A percentile compares a stretch with the other conserved stretches of the same genome.
Conservation (phyloP, 169 alveolate genomes). For the Babesia gibsoni region DNA sequence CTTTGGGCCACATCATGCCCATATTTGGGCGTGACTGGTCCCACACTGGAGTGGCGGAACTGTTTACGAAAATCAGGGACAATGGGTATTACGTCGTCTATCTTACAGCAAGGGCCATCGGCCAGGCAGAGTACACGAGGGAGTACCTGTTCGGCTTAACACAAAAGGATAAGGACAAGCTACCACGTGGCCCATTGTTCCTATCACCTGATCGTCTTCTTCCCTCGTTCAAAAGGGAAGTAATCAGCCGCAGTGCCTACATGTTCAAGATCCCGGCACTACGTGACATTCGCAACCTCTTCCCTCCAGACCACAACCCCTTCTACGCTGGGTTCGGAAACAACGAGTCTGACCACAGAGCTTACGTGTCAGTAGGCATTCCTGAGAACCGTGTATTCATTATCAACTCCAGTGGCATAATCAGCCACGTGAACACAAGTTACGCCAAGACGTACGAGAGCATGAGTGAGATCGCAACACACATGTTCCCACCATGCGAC, state of each 20-base stretch:
- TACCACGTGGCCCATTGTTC: constrained; percentile 94
- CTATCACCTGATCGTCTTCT: constrained; percentile 95
- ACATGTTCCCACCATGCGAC: constrained; percentile 54
- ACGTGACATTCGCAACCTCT: constrained; percentile 89
- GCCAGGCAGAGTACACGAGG: constrained; percentile 93
- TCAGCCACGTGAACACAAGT: constrained; percentile 81
- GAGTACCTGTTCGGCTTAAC: constrained; percentile 86
- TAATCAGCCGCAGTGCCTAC: constrained; percentile 92
- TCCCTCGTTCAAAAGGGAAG: constrained; percentile 93
- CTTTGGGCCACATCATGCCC: constrained; percentile 95
- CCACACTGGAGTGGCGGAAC: constrained; percentile 93
- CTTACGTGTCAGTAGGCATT: constrained; percentile 89
- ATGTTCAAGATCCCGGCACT: constrained; percentile 93
- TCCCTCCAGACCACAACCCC: constrained; percentile 87
- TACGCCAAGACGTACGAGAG: constrained; percentile 81
- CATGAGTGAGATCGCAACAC: constrained; percentile 56
- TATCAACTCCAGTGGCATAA: constrained; percentile 85
- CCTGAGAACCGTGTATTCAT: constrained; percentile 89
- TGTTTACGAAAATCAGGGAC: constrained; percentile 84
- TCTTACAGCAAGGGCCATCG: constrained; percentile 97
- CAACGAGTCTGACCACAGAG: constrained; percentile 91
- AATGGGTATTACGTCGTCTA: constrained; percentile 94
- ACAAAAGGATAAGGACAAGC: constrained; percentile 81
- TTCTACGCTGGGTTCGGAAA: constrained; percentile 98
- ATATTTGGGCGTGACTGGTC: constrained; percentile 97